These are phyloP conservation scores for Trametes gibbosa DNA, from an alignment of 768 basidiomycete species.

Conservation along the genomic window DNA sequence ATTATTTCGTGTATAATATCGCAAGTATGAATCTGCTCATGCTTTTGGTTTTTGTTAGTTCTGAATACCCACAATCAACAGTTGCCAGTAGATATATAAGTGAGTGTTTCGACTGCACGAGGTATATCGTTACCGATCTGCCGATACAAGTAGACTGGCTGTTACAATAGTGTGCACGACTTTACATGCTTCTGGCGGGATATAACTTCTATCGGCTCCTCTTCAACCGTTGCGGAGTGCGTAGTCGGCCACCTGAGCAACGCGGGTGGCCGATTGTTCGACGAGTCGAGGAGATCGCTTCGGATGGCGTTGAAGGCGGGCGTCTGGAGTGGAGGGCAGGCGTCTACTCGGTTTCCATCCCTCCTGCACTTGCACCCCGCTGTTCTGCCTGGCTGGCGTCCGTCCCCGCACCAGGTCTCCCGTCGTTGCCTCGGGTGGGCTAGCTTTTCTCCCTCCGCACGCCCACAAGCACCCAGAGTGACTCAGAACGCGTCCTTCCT, in stretches of 20 bases:
- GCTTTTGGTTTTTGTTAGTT: too few relatives aligned
- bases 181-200: too few relatives aligned
- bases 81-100: too few relatives aligned
- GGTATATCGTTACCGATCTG: too few relatives aligned
- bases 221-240: not conserved
- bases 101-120: too few relatives aligned
- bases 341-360: constrained; percentile 15
- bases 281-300: constrained; percentile 7
- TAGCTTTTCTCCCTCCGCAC: not conserved
- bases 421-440: constrained; percentile 14
- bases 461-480: constrained; percentile 19
- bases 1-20: too few relatives aligned
- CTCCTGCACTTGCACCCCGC: constrained; percentile 21
- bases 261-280: constrained; percentile 5
- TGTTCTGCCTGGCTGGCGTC: constrained; percentile 28
- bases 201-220: too few relatives aligned
- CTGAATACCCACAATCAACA: too few relatives aligned
- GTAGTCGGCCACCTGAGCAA: not conserved
- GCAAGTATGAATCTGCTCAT: too few relatives aligned
- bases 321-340: not conserved
- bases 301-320: constrained; percentile 1
- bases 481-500: constrained; percentile 31
- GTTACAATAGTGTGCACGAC: too few relatives aligned
- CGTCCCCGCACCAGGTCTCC: constrained; percentile 18
- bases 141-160: too few relatives aligned